Percentiles rank a stretch among this genome's conserved stretches.
These are phyloP conservation scores for Tulasnella sp. DNA, from an alignment of 768 basidiomycete species.

Conservation along the genomic window DNA sequence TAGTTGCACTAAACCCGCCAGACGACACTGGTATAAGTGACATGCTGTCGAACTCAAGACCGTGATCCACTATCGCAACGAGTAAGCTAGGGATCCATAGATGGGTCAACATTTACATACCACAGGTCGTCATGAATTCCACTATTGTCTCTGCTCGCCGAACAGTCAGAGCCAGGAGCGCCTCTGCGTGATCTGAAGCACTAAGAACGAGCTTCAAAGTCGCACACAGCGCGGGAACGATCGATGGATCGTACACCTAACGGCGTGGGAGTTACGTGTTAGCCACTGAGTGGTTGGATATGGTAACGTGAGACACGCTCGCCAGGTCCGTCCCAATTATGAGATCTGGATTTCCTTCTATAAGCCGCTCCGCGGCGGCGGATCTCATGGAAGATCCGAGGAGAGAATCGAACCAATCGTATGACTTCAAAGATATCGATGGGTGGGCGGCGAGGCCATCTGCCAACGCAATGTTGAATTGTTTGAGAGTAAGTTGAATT, in stretches of 20 bases:
- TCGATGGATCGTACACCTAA: slow-evolving; percentile 57
- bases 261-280: neutral
- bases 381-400: slow-evolving; percentile 22
- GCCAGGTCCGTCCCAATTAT: slow-evolving; percentile 66
- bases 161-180: slow-evolving; percentile 44
- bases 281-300: slow-evolving; percentile 2
- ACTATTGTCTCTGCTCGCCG: slow-evolving; percentile 46
- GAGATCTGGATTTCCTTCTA: slow-evolving; percentile 40
- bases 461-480: neutral
- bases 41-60: too few species aligned
- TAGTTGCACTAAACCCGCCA: too few species aligned
- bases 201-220: slow-evolving; percentile 33
- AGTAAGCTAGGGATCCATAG: too few species aligned
- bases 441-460: slow-evolving; percentile 47
- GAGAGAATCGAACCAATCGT: slow-evolving; percentile 63
- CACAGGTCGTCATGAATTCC: slow-evolving; percentile 29
- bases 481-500: neutral
- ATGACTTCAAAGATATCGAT: slow-evolving; percentile 33
- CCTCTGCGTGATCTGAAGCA: slow-evolving; percentile 20
- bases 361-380: slow-evolving; percentile 29
- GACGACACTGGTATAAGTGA: too few species aligned
- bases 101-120: neutral
- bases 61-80: too few species aligned
- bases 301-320: slow-evolving; percentile 20
- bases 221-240: slow-evolving; percentile 48